Base-by-base conservation (phyloP, 345 rosid species). In the Raphanus raphanistrum region DNA sequence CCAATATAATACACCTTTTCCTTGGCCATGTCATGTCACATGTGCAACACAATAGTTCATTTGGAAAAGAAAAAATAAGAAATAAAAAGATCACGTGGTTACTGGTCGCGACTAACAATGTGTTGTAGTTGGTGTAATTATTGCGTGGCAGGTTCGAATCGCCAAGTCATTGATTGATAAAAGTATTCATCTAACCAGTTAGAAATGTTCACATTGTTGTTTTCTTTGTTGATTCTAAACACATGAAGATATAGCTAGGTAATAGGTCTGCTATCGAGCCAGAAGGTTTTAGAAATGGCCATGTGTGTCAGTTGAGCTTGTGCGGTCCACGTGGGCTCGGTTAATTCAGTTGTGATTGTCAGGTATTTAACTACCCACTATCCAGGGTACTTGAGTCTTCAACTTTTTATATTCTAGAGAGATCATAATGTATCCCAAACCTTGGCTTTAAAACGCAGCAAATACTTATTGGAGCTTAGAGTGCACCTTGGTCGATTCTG, bases 111-210 rank as follows among this genome's bases (percentile, higher is more conserved):
- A 26, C 55, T 1, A 35, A 25, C 26, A 50, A 33, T 74, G 36
- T 65, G 64, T 35, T 55, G 55, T 26, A 35, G 77, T 74, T 54
- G 72, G 66, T 75, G 63, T 64, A 15, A 33, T 52, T 33, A 73
- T 68, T 73, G 29, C 17, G 71, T 41, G 43, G 58, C 58, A 36
- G 21, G 55, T 65, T 73, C 21, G 10, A 32, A 15, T n/a, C 9
- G 16, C 59, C 33, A 17, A 65, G 31, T 36, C 66, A 55, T 36
- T 35, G 36, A 27, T 28, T 36, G 57, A 27, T 41, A 65, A 15
- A 27, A 55, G 10, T 4, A 35, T 54, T 38, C 63, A 73, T 32
- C 48, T 32, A 21, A 21, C 21, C 21, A 63, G 63, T n/a, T 73
- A 17, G 45, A 50, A 63, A 17, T n/a, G 33, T 28, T 28, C 3